These are phyloP conservation scores for Solanum dulcamara DNA, from an alignment of 257 asterid species.

Conservation along the genomic window DNA sequence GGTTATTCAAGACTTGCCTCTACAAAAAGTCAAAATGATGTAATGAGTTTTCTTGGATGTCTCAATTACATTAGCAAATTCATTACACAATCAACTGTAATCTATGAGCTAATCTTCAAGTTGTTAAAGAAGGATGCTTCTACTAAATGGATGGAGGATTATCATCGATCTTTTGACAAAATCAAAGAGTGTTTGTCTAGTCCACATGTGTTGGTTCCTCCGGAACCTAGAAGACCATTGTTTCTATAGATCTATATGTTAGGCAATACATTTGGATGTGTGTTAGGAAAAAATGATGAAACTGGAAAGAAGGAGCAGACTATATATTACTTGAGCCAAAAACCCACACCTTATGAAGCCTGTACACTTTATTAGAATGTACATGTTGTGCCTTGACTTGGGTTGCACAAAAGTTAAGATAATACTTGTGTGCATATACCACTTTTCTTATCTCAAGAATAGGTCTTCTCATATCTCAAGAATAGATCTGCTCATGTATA, in stretches of 20 bases:
- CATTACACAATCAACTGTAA: not conserved
- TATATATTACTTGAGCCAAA: too few species aligned
- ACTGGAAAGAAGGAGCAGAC: too few species aligned
- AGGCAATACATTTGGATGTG: not conserved
- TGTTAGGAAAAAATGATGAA: not conserved
- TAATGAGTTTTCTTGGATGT: not conserved
- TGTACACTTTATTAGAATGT: not conserved
- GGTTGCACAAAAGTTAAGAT: not conserved
- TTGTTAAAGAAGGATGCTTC: not conserved
- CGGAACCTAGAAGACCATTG: not conserved
- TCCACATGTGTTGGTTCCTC: not conserved
- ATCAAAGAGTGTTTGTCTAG: not conserved
- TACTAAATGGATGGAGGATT: not conserved
- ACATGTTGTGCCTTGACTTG: not conserved
- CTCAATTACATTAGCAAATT: not conserved
- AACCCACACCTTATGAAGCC: too few species aligned
- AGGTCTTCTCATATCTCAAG: not conserved
- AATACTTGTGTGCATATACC: not conserved
- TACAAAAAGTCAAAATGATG: not conserved
- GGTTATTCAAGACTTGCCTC: not conserved
- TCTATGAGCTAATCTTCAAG: too few species aligned
- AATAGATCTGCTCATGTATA: too few species aligned
- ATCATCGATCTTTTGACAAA: not conserved
- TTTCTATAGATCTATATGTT: rapidly evolving
- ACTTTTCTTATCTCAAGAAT: not conserved